A percentile compares a stretch with the other conserved stretches of the same genome.
These are phyloP conservation scores for Bisporella sp. DNA, from an alignment of 2,329 filamentous ascomycete species.

Conservation along the genomic window DNA sequence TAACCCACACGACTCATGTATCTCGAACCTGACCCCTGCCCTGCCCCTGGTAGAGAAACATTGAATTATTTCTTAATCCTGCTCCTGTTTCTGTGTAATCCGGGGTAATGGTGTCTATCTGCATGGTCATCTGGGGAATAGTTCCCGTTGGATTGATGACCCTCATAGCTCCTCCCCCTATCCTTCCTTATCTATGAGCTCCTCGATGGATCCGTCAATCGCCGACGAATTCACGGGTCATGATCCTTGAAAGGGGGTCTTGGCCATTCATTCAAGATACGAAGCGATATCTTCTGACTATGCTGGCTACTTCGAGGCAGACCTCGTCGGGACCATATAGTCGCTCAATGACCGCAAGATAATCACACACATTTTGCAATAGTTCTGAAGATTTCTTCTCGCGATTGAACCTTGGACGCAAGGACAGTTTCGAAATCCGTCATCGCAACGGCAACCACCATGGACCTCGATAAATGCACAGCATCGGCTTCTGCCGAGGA, in stretches of 20 bases:
- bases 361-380: not conserved
- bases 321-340: not conserved
- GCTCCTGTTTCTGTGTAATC: too few relatives aligned
- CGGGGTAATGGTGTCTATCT: not conserved
- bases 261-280: not conserved
- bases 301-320: not conserved
- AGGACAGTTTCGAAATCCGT: not conserved
- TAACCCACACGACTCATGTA: not conserved
- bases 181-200: not conserved
- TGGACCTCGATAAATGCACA: not conserved
- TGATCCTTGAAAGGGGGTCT: not conserved
- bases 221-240: not conserved
- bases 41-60: too few relatives aligned
- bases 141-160: not conserved
- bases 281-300: not conserved
- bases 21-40: not conserved
- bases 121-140: not conserved
- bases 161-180: not conserved
- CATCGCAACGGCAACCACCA: not conserved
- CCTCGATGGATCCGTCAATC: not conserved
- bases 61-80: too few relatives aligned
- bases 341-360: not conserved
- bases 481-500: not conserved
- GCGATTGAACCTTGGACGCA: not conserved
- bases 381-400: not conserved